Conservation (phyloP, 371 early-diverging fungal species). For the Dinochytrium kinnereticum region DNA sequence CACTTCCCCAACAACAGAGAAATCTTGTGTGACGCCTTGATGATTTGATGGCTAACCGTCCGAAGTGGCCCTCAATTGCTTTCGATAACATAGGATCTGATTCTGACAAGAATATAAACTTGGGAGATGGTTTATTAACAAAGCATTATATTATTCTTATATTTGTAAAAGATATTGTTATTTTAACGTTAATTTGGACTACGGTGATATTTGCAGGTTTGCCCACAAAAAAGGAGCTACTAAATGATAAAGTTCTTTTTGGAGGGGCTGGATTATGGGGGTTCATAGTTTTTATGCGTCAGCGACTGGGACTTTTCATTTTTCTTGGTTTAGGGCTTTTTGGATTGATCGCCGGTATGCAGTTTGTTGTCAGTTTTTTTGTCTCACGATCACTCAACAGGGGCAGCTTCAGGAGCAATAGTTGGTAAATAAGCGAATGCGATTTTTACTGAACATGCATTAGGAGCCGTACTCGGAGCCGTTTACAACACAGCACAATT, state of each 20-base stretch:
- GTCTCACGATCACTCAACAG: no score
- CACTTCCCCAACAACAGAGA: neutral
- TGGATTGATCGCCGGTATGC: slow-evolving; percentile 12
- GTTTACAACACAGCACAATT: slow-evolving; percentile 29
- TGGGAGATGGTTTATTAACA: neutral
- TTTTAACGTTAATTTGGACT: slow-evolving; percentile 13
- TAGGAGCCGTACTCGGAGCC: slow-evolving; percentile 25
- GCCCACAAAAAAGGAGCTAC: neutral
- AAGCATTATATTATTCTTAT: neutral
- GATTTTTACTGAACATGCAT: no score
- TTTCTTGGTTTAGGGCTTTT: slow-evolving; percentile 13
- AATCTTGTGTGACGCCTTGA: neutral
- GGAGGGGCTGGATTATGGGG: slow-evolving; percentile 12
- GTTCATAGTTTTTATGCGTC: slow-evolving; percentile 11
- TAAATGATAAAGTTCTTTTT: slow-evolving; percentile 5
- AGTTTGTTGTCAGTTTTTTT: neutral
- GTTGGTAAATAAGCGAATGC: neutral
- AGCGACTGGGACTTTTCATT: slow-evolving; percentile 3
- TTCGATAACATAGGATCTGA: slow-evolving; percentile 11
- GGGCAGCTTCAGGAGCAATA: slow-evolving; percentile 12
- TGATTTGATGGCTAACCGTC: neutral
- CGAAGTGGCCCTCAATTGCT: neutral
- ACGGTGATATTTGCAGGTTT: slow-evolving; percentile 18
- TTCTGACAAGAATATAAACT: neutral
- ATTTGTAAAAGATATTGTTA: slow-evolving; percentile 2